Evolutionary conservation across 1,139 yeast genomes (phyloP), one percentile per base, ranked within the genome.

Genomic region (Yamadazyma epiphylla): DNA sequence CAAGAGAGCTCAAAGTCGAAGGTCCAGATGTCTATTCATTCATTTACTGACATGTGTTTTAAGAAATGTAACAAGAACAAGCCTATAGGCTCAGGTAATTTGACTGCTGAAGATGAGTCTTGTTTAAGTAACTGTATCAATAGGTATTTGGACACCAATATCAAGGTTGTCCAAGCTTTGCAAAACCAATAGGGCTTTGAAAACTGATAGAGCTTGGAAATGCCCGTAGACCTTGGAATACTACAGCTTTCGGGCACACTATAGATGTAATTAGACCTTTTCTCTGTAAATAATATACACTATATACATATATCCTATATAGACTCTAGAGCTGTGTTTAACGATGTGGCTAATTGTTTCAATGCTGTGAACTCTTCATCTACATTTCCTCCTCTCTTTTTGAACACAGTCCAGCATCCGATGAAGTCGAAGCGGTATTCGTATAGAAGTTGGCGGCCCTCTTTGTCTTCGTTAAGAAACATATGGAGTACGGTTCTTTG

Each of bases 31-130:
- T 76, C 94, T 22, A 82, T 87, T 40, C 94, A 87, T 55, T 77
- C 72, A 51, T 87, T 86, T 68, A 88, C 96, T 24, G 89, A 87
- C 53, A 70, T 82, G 70, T 89, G 97, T 57, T 89, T 87, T 69
- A 84, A 82, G 56, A 84, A 85, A 61, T 89, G 97, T 56, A 72
- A 87, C 37, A 63, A 73, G 28, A 53, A 59, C 39, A 53, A 46
- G 31, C 63, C 73, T 12, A 71, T 80, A 33, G 65, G 68, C 32
- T 61, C 70, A 31, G 74, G 74, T 25, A 63, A 64, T 30, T 64
- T 88, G 42, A 71, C 70, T 42, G 34, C 60, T 4, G 56, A 56
- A 32, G 96, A 89, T 56, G 86, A 82, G 45, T 58, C 66, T 26
- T 89, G 96, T 54, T 64, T 88, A 55, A 62, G 70, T 37, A 84